These are phyloP conservation scores for Fusarium chaquense DNA, from an alignment of 2,329 filamentous ascomycete genomes.

Conservation along the genomic window DNA sequence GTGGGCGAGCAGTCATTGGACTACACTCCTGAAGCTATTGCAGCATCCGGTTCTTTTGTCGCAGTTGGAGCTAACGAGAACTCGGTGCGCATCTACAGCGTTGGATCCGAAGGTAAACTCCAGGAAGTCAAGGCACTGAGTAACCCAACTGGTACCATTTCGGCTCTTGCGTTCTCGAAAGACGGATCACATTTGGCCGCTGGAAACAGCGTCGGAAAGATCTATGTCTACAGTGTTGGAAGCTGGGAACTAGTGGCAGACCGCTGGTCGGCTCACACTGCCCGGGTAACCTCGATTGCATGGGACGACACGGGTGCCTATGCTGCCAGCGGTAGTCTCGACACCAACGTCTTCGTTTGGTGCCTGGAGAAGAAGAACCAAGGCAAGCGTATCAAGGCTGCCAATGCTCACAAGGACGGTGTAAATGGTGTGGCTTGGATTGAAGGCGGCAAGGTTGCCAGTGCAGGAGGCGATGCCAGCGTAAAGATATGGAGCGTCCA, in stretches of 20 bases:
- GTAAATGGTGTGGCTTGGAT: conserved; percentile 90
- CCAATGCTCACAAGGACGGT: conserved; percentile 95
- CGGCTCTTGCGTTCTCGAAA: conserved; percentile 84
- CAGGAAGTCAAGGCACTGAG: conserved; percentile 68
- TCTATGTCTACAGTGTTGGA: conserved; percentile 77
- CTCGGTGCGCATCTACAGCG: conserved; percentile 76
- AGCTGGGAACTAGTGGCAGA: conserved; percentile 81
- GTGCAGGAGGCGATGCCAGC: conserved; percentile 86
- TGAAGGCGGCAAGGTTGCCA: conserved; percentile 76
- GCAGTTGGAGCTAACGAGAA: conserved; percentile 83
- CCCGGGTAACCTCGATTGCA: conserved; percentile 68
- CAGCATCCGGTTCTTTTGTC: conserved; percentile 74
- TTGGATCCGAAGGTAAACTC: conserved; percentile 67
- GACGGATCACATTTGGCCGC: conserved; percentile 83
- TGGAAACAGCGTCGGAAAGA: conserved; percentile 87
- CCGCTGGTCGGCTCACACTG: conserved; percentile 72
- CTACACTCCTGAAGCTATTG: conserved; percentile 77
- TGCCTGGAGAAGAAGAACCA: conserved; percentile 82
- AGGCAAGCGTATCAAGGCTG: conserved; percentile 83
- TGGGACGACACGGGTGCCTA: conserved; percentile 86
- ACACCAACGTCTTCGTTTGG: conserved; percentile 95
- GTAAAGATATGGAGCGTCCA: conserved; percentile 83
- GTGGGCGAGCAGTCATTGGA: conserved; percentile 70
- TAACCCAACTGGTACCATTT: conserved; percentile 78
- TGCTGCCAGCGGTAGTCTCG: conserved; percentile 85